phyloP scores from a whole-genome alignment of 495 filamentous ascomycete genomes.

The Neurospora sp. region DNA sequence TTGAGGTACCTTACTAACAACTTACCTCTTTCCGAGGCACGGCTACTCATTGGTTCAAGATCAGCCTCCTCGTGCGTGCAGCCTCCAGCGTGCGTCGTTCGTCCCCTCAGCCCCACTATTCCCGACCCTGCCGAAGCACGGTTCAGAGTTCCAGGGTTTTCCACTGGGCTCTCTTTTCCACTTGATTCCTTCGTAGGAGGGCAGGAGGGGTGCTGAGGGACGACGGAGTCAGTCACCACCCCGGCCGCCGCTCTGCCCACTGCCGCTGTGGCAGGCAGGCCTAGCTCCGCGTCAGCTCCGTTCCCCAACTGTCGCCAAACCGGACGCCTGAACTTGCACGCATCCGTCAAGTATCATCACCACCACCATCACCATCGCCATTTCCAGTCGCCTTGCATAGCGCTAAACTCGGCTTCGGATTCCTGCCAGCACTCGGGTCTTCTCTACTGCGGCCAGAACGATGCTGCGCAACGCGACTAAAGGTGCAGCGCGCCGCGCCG shows the following conservation, averaged over 20 bases:
- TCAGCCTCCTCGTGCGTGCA: neutral
- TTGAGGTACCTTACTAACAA: neutral
- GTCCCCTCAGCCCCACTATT: neutral
- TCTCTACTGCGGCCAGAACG: conserved; percentile 1
- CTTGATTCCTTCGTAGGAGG: neutral
- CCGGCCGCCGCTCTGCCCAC: neutral
- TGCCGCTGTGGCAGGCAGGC: neutral
- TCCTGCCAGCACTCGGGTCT: neutral
- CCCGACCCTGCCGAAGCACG: neutral
- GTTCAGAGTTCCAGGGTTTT: neutral
- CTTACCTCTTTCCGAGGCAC: neutral
- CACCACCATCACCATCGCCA: neutral
- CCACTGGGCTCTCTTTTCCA: neutral
- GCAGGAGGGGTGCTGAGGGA: neutral
- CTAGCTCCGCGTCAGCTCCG: neutral
- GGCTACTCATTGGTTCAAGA: neutral
- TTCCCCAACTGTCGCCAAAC: neutral
- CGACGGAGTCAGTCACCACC: neutral
- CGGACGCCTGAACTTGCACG: neutral
- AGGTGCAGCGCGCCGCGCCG: conserved; percentile 48
- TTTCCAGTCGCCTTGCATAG: neutral
- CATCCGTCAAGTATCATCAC: neutral
- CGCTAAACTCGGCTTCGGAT: neutral
- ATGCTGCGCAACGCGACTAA: conserved; percentile 42
- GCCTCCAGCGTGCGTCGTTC: neutral